Conservation (phyloP, 257 asterid genomes). For the Solanum commersonii region DNA sequence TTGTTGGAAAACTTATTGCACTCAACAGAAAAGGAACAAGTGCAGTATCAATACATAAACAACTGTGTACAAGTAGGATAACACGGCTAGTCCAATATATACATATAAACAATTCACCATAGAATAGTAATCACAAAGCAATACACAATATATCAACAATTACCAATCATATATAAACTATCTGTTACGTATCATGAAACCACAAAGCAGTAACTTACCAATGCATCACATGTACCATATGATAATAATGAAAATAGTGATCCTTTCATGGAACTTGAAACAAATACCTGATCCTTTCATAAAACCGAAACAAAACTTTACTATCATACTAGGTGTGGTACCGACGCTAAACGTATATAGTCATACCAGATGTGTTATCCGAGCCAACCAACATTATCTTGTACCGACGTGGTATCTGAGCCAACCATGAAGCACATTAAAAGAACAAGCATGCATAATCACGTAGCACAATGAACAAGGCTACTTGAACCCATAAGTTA, state of each 20-base stretch:
- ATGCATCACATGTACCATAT: background rate
- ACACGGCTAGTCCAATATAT: no score
- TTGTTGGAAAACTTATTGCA: no score
- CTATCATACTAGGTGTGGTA: background rate
- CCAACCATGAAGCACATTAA: background rate
- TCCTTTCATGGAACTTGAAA: background rate
- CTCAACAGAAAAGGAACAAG: no score
- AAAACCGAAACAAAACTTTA: background rate
- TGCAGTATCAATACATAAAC: no score
- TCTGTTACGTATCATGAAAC: background rate
- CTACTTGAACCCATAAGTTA: background rate
- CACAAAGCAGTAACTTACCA: background rate
- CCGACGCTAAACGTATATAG: no score
- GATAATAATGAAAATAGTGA: background rate
- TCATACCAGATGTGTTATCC: background rate
- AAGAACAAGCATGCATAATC: background rate
- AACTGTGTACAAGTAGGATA: no score
- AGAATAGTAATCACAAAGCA: no score
- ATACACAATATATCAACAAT: no score
- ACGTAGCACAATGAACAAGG: background rate
- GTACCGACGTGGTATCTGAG: background rate
- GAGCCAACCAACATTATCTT: background rate
- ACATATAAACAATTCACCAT: no score
- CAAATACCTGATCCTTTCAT: background rate
- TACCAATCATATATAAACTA: no score